Conservation (phyloP, 345 rosid species). For the Abelmoschus esculentus region DNA sequence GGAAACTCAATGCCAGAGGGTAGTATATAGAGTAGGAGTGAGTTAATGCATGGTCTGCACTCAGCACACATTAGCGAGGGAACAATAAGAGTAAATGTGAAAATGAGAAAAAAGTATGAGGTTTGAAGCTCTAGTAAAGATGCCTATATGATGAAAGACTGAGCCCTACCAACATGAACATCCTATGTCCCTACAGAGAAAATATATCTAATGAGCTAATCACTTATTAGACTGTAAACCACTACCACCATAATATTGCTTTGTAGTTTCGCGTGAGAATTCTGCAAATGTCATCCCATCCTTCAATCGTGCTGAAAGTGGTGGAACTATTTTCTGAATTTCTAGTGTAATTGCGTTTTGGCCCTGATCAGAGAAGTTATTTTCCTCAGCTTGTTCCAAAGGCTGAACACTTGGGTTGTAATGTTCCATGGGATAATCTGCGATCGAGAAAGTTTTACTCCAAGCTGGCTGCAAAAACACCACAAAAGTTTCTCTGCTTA, state of each 20-base stretch:
- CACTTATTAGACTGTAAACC: slow-evolving; percentile 73
- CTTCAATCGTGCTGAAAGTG: slow-evolving; percentile 57
- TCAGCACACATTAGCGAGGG: background rate
- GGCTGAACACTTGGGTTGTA: slow-evolving; percentile 9
- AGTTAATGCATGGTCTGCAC: background rate
- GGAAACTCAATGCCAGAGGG: background rate
- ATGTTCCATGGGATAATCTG: slow-evolving; percentile 30
- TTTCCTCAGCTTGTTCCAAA: slow-evolving; percentile 17
- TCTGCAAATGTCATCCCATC: slow-evolving; percentile 92
- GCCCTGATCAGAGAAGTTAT: slow-evolving; percentile 17
- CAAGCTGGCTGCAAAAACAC: slow-evolving; percentile 80
- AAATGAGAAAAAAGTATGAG: background rate
- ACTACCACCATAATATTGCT: slow-evolving; percentile 74
- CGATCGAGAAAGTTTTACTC: slow-evolving; percentile 56
- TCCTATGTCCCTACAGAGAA: background rate
- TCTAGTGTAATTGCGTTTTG: slow-evolving; percentile 20
- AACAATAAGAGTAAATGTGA: background rate
- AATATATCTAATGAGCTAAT: slow-evolving; percentile 3
- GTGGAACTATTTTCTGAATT: slow-evolving; percentile 52
- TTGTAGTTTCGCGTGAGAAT: slow-evolving; percentile 74
- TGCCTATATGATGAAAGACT: background rate
- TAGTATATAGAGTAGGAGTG: background rate
- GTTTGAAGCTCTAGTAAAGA: background rate
- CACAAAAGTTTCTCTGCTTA: slow-evolving; percentile 79
- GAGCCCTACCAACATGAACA: slow-evolving; percentile 1